These are phyloP conservation scores for Melanomma pulvis-pyrius DNA, from an alignment of 495 filamentous ascomycete genomes.

Conservation along the genomic window DNA sequence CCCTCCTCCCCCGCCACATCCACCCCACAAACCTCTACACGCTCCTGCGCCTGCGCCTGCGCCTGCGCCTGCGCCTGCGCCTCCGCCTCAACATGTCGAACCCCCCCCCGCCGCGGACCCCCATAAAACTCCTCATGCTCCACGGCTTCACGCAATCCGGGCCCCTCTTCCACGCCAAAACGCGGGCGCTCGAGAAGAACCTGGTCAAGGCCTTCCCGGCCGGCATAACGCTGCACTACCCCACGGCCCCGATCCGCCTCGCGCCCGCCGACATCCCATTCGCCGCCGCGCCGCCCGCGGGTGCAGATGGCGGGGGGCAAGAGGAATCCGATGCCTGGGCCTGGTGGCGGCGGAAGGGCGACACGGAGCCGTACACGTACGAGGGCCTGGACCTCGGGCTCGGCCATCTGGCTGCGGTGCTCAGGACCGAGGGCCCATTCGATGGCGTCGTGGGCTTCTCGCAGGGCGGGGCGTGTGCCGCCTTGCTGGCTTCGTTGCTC, in stretches of 20 bases:
- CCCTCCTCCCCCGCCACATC: neutral
- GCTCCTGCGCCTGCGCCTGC: neutral
- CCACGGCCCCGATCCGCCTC: conserved; percentile 66
- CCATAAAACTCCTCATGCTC: conserved; percentile 52
- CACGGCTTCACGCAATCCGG: conserved; percentile 91
- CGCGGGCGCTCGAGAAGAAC: conserved; percentile 78
- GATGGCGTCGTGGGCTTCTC: conserved; percentile 51
- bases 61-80: too few species aligned
- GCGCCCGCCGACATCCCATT: conserved; percentile 71
- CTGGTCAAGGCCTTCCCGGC: conserved; percentile 70
- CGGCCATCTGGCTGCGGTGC: conserved; percentile 56
- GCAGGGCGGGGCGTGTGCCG: conserved; percentile 49
- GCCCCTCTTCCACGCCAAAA: conserved; percentile 83
- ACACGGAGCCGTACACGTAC: conserved; percentile 59
- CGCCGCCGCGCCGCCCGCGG: conserved; percentile 17
- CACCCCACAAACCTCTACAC: neutral
- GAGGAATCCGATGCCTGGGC: conserved; percentile 66
- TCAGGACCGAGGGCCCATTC: conserved; percentile 54
- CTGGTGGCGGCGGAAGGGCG: conserved; percentile 80
- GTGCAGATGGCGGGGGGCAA: conserved; percentile 29
- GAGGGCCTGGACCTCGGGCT: conserved; percentile 68
- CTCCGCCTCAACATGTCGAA: conserved; percentile 24
- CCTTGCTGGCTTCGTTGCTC: conserved; percentile 66
- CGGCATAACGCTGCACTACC: conserved; percentile 59
- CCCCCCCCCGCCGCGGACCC: conserved; percentile 20